These are phyloP conservation scores for Aspergillus taichungensis DNA, from an alignment of 495 filamentous ascomycete genomes.

Conservation along the genomic window DNA sequence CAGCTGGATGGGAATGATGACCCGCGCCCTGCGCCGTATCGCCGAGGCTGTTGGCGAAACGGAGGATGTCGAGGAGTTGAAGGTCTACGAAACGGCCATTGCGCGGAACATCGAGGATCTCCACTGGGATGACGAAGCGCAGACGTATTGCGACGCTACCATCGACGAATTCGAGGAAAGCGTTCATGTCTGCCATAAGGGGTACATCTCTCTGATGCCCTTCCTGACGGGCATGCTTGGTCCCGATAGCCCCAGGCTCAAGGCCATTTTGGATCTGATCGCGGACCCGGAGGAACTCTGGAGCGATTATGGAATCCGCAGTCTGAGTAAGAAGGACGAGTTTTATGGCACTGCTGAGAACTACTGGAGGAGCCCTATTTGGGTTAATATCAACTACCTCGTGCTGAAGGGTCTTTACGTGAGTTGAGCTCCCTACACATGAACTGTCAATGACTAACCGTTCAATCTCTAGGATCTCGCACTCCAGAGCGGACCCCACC, in stretches of 20 bases:
- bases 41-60: constrained; percentile 59
- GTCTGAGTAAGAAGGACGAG: constrained; percentile 73
- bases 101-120: constrained; percentile 83
- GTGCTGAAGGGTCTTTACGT: constrained; percentile 76
- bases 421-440: constrained; percentile 27
- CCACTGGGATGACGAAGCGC: constrained; percentile 73
- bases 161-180: constrained; percentile 94
- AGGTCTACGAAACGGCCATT: constrained; percentile 69
- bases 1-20: constrained; percentile 96
- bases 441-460: constrained; percentile 10
- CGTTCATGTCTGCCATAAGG: constrained; percentile 86
- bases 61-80: constrained; percentile 66
- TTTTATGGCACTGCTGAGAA: constrained; percentile 88
- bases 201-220: constrained; percentile 90
- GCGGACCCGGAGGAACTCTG: constrained; percentile 77
- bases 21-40: constrained; percentile 67
- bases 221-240: constrained; percentile 76
- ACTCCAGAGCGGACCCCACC: constrained; percentile 54
- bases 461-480: constrained; percentile 28
- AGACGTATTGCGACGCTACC: constrained; percentile 89
- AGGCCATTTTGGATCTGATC: constrained; percentile 66
- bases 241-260: constrained; percentile 62
- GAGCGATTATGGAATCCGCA: constrained; percentile 77
- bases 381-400: constrained; percentile 97
- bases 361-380: constrained; percentile 93